These are phyloP conservation scores for Erysiphe pulchra DNA, from an alignment of 2,329 filamentous ascomycete genomes.

Conservation along the genomic window DNA sequence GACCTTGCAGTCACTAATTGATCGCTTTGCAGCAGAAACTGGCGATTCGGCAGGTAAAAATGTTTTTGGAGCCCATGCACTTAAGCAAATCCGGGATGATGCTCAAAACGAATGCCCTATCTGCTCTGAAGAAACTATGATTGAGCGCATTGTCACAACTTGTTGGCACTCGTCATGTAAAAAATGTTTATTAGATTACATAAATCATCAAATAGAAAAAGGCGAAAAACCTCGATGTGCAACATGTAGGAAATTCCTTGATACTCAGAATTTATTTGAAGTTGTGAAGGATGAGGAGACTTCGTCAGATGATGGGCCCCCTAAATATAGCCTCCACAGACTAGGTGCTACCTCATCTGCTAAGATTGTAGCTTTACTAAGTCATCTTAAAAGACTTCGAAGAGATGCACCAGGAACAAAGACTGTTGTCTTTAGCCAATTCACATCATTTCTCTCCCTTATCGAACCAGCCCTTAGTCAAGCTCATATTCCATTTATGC, in stretches of 20 bases:
- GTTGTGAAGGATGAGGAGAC: conserved; percentile 57
- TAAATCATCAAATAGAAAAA: conserved; percentile 61
- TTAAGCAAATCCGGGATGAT: conserved; percentile 79
- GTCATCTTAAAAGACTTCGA: conserved; percentile 44
- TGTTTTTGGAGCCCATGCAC: conserved; percentile 58
- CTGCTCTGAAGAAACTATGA: conserved; percentile 87
- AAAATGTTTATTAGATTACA: conserved; percentile 71
- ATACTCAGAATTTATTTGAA: conserved; percentile 67
- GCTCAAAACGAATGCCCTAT: conserved; percentile 77
- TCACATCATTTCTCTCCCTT: conserved; percentile 83
- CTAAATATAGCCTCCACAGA: conserved; percentile 33
- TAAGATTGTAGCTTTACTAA: conserved; percentile 62
- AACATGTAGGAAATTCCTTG: conserved; percentile 67
- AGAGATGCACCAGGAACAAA: conserved; percentile 45
- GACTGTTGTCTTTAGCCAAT: conserved; percentile 87
- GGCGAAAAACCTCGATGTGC: conserved; percentile 61
- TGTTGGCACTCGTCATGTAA: conserved; percentile 98
- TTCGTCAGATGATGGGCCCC: conserved; percentile 15
- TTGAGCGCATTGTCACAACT: conserved; percentile 76
- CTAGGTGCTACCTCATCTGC: conserved; percentile 48
- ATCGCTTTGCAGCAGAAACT: conserved; percentile 50
- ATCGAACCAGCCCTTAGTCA: conserved; percentile 57
- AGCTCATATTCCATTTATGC: conserved; percentile 52
- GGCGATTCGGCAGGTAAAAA: conserved; percentile 37
- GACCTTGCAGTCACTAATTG: conserved; percentile 70